Conservation (phyloP, 2,329 filamentous ascomycete species). For the Ceratocystis diversiconidia region DNA sequence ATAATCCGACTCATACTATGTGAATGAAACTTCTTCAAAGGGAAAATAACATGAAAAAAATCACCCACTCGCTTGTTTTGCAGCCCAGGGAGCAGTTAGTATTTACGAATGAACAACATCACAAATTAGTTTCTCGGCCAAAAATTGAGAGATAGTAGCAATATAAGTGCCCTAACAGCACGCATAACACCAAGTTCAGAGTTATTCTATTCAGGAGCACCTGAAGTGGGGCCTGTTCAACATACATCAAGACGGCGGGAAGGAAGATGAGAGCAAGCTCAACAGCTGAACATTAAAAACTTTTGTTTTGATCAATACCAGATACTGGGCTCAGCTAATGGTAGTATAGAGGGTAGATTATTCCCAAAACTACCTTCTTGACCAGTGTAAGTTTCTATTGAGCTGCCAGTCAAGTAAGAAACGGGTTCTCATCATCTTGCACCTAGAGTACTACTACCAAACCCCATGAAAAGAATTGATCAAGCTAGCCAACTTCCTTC, state of each 20-base stretch:
- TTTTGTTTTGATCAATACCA: too few species aligned
- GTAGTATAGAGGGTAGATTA: too few species aligned
- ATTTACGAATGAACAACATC: background rate
- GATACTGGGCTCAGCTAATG: too few species aligned
- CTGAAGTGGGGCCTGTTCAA: background rate
- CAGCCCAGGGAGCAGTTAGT: background rate
- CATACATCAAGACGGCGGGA: background rate
- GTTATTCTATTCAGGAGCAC: background rate
- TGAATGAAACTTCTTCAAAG: background rate
- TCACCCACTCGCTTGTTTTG: too few species aligned
- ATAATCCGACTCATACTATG: background rate
- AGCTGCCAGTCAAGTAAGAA: too few species aligned
- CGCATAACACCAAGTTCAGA: background rate
- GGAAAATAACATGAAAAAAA: background rate
- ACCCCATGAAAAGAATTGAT: background rate
- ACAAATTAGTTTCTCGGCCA: background rate
- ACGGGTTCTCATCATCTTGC: background rate
- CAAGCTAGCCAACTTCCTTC: background rate
- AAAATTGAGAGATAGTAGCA: background rate
- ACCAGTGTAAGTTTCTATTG: too few species aligned
- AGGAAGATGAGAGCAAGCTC: background rate
- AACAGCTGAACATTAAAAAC: background rate
- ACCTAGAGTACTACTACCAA: background rate
- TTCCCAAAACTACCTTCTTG: too few species aligned
- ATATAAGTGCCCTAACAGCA: background rate